Percentiles rank a stretch among this genome's conserved stretches.
phyloP scores from a whole-genome alignment of 805 yeast species.

The Candida sakaeoensis region DNA sequence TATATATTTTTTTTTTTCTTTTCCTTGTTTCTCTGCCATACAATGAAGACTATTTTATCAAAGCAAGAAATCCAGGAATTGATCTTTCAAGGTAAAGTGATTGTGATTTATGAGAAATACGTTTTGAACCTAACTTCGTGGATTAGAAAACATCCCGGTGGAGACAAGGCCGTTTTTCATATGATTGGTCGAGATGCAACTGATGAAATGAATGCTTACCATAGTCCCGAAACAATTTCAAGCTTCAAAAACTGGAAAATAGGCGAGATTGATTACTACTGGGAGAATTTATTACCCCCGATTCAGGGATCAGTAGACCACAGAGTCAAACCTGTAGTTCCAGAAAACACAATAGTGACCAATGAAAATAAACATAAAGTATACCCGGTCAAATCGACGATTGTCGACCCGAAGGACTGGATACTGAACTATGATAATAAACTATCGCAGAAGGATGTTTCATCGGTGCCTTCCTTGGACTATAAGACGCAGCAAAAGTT shows the following conservation, averaged over 20 bases:
- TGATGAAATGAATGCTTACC: conserved; percentile 87
- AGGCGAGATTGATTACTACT: conserved; percentile 56
- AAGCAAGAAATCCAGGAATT: conserved; percentile 46
- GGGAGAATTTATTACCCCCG: conserved; percentile 82
- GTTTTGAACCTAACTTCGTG: conserved; percentile 69
- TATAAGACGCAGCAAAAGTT: conserved; percentile 59
- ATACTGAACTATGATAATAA: conserved; percentile 57
- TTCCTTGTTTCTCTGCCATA: background rate
- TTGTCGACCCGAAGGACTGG: conserved; percentile 54
- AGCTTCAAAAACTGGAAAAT: conserved; percentile 56
- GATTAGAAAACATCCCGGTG: conserved; percentile 82
- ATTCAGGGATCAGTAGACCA: conserved; percentile 69
- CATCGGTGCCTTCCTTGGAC: conserved; percentile 61
- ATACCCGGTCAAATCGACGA: conserved; percentile 29
- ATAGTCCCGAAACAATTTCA: conserved; percentile 52
- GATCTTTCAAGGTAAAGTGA: conserved; percentile 64
- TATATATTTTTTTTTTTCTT: background rate
- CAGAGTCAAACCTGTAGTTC: conserved; percentile 51
- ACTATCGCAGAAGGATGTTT: conserved; percentile 53
- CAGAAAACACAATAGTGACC: conserved; percentile 44
- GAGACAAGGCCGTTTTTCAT: conserved; percentile 78
- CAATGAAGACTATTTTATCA: conserved; percentile 11
- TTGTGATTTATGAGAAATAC: conserved; percentile 59
- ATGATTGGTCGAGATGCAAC: conserved; percentile 88
- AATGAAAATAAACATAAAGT: conserved; percentile 28